These are phyloP conservation scores for Scortechinia acanthostroma DNA, from an alignment of 2,329 filamentous ascomycete genomes.

Conservation along the genomic window DNA sequence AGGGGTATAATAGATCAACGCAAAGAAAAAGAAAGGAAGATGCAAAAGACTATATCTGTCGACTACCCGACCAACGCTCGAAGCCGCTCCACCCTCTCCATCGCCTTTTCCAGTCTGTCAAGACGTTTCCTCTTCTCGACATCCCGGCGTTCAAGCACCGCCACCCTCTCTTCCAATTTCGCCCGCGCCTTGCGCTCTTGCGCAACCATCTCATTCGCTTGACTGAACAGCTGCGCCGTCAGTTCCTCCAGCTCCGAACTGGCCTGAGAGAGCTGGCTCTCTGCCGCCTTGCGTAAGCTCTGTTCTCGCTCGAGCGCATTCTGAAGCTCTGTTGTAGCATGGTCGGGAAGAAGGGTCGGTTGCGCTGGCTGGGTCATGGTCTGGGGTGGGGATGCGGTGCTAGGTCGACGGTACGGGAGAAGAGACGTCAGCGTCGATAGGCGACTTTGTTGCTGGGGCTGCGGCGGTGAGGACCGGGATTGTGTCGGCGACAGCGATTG, in stretches of 20 bases:
- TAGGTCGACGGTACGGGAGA: slow-evolving; percentile 22
- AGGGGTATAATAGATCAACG: too few relatives aligned
- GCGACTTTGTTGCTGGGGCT: slow-evolving; percentile 18
- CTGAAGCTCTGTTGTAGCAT: slow-evolving; percentile 33
- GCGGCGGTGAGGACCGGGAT: slow-evolving; percentile 7
- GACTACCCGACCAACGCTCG: slow-evolving; percentile 36
- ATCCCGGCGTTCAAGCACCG: slow-evolving; percentile 32
- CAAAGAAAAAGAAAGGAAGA: slow-evolving; percentile 1
- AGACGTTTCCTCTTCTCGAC: slow-evolving; percentile 40
- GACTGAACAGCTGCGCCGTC: slow-evolving; percentile 49
- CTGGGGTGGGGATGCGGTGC: slow-evolving; percentile 13
- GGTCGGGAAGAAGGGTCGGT: slow-evolving; percentile 5
- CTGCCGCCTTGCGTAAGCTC: slow-evolving; percentile 43
- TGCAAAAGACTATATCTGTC: background rate
- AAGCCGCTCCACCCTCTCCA: slow-evolving; percentile 48
- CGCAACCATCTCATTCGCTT: slow-evolving; percentile 63
- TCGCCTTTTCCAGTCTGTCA: slow-evolving; percentile 43
- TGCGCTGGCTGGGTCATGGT: slow-evolving; percentile 5
- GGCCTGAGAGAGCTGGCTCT: slow-evolving; percentile 41
- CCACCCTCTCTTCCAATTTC: slow-evolving; percentile 35
- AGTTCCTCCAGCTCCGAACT: slow-evolving; percentile 54
- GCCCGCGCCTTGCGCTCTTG: slow-evolving; percentile 49
- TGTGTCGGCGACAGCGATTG: background rate
- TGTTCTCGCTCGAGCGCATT: slow-evolving; percentile 45
- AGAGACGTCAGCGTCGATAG: slow-evolving; percentile 25